A percentile compares a stretch with the other conserved stretches of the same genome.
phyloP scores from a whole-genome alignment of 106 monocot species.

The Narthecium ossifragum region DNA sequence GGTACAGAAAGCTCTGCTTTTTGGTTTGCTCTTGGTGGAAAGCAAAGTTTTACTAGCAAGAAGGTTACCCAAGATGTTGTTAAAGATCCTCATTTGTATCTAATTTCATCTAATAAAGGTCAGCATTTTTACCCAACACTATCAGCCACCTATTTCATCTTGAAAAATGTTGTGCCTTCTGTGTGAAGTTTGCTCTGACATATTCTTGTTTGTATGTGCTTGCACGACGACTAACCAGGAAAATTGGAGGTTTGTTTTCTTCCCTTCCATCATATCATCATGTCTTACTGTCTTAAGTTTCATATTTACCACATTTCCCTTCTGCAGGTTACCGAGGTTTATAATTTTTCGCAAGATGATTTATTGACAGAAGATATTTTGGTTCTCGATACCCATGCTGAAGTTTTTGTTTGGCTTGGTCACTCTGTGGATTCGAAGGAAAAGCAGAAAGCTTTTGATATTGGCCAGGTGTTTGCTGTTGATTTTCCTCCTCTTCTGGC shows the following conservation, averaged over 20 bases:
- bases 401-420: constrained; percentile 97
- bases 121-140: no score
- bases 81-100: constrained; percentile 95
- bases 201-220: constrained; percentile 7
- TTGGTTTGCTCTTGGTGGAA: constrained; percentile 99
- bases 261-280: constrained; percentile 1
- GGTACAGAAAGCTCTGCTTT: constrained; percentile 98
- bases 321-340: constrained; percentile 69
- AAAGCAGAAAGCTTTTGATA: constrained; percentile 75
- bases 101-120: constrained; percentile 75
- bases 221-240: constrained; percentile 41
- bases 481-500: background rate
- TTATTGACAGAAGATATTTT: constrained; percentile 83
- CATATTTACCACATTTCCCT: background rate
- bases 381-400: constrained; percentile 79
- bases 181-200: constrained; percentile 1
- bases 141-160: no score
- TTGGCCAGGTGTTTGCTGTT: constrained; percentile 40
- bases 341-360: constrained; percentile 93
- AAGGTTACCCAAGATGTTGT: constrained; percentile 49
- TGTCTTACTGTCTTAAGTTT: background rate
- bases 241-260: constrained; percentile 70
- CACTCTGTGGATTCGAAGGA: constrained; percentile 75
- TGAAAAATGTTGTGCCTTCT: no score
- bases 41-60: constrained; percentile 69